phyloP scores from a whole-genome alignment of 2,329 filamentous ascomycete species.

The Venturia nashicola region DNA sequence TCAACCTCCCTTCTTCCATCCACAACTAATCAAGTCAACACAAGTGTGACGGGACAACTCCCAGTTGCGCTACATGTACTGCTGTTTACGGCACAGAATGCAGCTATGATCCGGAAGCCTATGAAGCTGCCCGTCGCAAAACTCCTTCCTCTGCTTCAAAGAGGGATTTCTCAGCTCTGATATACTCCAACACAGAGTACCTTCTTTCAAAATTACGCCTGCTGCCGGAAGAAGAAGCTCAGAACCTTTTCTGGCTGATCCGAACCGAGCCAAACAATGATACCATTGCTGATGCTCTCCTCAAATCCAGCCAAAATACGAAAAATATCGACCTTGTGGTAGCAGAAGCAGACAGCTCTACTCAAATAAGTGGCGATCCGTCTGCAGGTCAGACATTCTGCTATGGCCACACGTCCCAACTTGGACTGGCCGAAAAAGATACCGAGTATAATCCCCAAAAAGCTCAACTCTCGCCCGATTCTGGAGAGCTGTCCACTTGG shows the following conservation, averaged over 20 bases:
- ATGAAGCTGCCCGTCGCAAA: slow-evolving; percentile 14
- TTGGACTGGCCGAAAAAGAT: slow-evolving; percentile 23
- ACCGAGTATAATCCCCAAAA: slow-evolving; percentile 2
- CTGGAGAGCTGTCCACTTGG: slow-evolving; percentile 32
- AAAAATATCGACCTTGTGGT: slow-evolving; percentile 19
- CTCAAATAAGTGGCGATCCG: slow-evolving; percentile 22
- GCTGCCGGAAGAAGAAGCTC: slow-evolving; percentile 32
- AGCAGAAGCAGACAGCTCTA: neutral
- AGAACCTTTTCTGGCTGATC: slow-evolving; percentile 30
- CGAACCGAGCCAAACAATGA: slow-evolving; percentile 28
- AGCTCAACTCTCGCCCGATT: slow-evolving; percentile 10
- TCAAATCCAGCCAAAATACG: slow-evolving; percentile 22
- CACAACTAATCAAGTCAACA: neutral
- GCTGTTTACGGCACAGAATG: slow-evolving; percentile 40
- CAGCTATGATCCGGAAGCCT: slow-evolving; percentile 32
- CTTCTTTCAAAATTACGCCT: slow-evolving; percentile 23
- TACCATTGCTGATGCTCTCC: slow-evolving; percentile 27
- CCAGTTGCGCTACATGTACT: slow-evolving; percentile 37
- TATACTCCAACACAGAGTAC: slow-evolving; percentile 13
- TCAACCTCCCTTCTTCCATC: too few species aligned
- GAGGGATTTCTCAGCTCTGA: slow-evolving; percentile 22
- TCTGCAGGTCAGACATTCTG: slow-evolving; percentile 15
- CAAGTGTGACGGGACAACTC: slow-evolving; percentile 37
- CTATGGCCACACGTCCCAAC: slow-evolving; percentile 15
- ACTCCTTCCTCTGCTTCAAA: slow-evolving; percentile 24